These are phyloP conservation scores for Penicillium fuscoglaucum DNA, from an alignment of 2,329 filamentous ascomycete genomes.

Conservation along the genomic window DNA sequence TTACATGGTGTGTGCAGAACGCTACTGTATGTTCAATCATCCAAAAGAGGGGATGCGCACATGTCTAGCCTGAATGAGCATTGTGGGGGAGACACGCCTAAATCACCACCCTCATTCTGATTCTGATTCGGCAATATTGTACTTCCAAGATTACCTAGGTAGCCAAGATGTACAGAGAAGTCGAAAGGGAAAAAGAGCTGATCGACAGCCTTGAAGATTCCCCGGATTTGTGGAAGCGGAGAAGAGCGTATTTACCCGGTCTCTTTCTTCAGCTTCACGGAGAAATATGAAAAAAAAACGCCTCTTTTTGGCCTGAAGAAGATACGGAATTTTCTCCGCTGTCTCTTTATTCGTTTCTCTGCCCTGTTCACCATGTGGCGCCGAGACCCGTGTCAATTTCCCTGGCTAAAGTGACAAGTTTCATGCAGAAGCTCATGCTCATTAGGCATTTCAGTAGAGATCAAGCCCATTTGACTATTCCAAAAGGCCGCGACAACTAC, in stretches of 20 bases:
- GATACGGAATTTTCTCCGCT: conserved; percentile 17
- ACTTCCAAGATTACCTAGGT: background rate
- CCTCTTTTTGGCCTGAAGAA: conserved; percentile 9
- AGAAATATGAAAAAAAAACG: background rate
- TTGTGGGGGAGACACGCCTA: background rate
- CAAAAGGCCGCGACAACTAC: conserved; percentile 19
- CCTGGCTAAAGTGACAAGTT: background rate
- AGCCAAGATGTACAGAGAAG: background rate
- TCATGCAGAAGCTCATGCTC: background rate
- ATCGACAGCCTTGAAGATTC: conserved; percentile 1
- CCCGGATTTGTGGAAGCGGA: background rate
- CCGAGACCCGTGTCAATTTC: background rate
- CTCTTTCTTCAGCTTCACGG: conserved; percentile 1
- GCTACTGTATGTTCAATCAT: conserved; percentile 3
- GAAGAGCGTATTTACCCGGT: conserved; percentile 7
- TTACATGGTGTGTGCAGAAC: background rate
- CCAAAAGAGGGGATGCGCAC: background rate
- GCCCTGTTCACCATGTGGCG: background rate
- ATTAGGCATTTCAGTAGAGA: background rate
- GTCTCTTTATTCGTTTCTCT: background rate
- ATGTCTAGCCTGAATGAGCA: conserved; percentile 2
- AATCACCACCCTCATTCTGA: background rate
- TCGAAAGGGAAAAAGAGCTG: background rate
- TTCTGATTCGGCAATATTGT: background rate
- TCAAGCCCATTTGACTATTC: background rate